Base-by-base conservation (phyloP, 2,329 filamentous ascomycete genomes). In the Anisogramma anomala region DNA sequence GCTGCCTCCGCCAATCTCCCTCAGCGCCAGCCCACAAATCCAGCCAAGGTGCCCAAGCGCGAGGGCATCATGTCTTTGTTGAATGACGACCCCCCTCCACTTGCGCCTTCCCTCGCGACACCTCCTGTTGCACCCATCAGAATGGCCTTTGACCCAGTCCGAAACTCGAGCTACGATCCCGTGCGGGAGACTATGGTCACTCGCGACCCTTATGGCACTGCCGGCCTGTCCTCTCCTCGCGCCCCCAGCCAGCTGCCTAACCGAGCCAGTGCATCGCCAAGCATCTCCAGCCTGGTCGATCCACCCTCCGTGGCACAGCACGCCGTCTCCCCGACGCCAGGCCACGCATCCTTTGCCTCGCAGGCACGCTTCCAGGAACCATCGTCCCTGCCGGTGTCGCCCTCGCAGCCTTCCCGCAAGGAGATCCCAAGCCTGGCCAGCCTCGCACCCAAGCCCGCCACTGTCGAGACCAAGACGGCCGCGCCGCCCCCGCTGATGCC, bases 261-360 rank as follows among this genome's bases (percentile, higher is more conserved):
- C 60, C 77, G 82, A 41, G 82, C 84, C n/a, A 89, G 84, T 56
- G 83, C 83, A 28, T 95, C 89, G 4, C 88, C 89, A 1, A 89
- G 89, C 3, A 94, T 95, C 51, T 82, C 86, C 5, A 94, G 85
- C 61, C 72, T 95, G 43, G 84, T 95, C 37, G 86, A 94, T 51
- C 82, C 81, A 25, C 72, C 73, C 5, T 51, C 41, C 18, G 27
- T 69, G 8, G 62, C 67, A 33, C 66, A 61, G 34, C 51, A 49
- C 42, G 57, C 60, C 18, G 58, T 60, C 18, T 66, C 62, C 3
- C 66, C 59, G 33, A 60, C 58, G 11, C 58, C 61, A 5, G 60
- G 59, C 4, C 57, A 58, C 26, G 54, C 53, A 4, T 55, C 60
- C 13, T 64, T 62, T 13, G 56, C 52, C 28, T 46, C 50, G 19